These are phyloP conservation scores for Acrocalymma vagum DNA, from an alignment of 2,329 filamentous ascomycete species.

Conservation along the genomic window DNA sequence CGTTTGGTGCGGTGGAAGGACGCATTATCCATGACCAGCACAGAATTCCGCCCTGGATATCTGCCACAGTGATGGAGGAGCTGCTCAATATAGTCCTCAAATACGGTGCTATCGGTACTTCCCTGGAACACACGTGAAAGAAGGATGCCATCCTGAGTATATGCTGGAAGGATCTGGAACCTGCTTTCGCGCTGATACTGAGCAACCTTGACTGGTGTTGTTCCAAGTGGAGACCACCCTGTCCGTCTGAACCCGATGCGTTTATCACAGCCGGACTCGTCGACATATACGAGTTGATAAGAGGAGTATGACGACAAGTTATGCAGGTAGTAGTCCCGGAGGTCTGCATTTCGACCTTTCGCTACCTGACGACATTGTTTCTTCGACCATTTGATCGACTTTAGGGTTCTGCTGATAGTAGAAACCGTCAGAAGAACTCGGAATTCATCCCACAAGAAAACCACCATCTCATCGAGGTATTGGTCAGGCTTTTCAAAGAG, in stretches of 20 bases:
- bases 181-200: constrained; percentile 13
- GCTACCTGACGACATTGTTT: constrained; percentile 41
- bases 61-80: constrained; percentile 40
- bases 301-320: constrained; percentile 39
- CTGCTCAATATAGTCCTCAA: constrained; percentile 34
- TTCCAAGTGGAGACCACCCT: constrained; percentile 41
- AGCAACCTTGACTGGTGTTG: constrained; percentile 26
- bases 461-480: constrained; percentile 32
- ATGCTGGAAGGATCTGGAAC: constrained; percentile 19
- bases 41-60: constrained; percentile 44
- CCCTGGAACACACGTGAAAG: constrained; percentile 18
- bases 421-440: constrained; percentile 16
- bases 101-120: constrained; percentile 17
- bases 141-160: constrained; percentile 22
- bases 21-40: constrained; percentile 49
- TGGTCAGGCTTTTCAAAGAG: constrained; percentile 27
- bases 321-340: constrained; percentile 46
- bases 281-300: constrained; percentile 46
- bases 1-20: constrained; percentile 40
- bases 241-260: constrained; percentile 41
- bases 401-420: constrained; percentile 30
- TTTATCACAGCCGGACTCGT: constrained; percentile 51
- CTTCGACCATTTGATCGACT: constrained; percentile 34
- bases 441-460: constrained; percentile 38
- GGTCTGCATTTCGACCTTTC: constrained; percentile 41